phyloP scores from a whole-genome alignment of 1,284 basidiomycete species.

The Ustilago bromivora region DNA sequence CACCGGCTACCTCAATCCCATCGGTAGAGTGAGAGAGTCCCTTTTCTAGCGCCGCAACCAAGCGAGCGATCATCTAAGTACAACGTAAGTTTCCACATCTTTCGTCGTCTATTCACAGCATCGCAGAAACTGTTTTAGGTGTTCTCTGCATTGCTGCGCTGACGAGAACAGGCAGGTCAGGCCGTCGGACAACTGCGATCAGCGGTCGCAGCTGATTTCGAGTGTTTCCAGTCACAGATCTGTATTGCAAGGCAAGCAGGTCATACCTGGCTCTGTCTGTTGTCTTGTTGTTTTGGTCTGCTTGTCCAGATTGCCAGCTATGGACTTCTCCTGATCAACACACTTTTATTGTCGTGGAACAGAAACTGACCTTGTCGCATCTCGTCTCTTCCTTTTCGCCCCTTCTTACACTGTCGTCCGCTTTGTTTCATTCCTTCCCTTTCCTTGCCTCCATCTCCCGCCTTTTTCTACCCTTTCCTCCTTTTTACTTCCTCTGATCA shows the following conservation, averaged over 20 bases:
- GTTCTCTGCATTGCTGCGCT: not conserved
- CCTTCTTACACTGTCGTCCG: constrained; percentile 1
- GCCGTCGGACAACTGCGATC: not conserved
- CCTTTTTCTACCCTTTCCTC: not conserved
- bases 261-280: not conserved
- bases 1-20: constrained; percentile 18
- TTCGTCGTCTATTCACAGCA: not conserved
- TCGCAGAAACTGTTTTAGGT: no score
- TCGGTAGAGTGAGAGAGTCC: constrained; percentile 30
- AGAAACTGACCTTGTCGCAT: not conserved
- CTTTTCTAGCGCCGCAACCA: constrained; percentile 6
- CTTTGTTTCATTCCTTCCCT: not conserved
- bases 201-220: not conserved
- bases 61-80: constrained; percentile 19
- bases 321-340: not conserved
- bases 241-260: not conserved
- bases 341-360: not conserved
- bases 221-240: not conserved
- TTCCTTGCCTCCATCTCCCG: not conserved
- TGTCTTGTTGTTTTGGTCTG: not conserved
- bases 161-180: not conserved
- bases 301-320: not conserved
- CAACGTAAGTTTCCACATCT: constrained; percentile 25
- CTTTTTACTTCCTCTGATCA: not conserved
- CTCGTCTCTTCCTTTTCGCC: not conserved